These are phyloP conservation scores for Ciborinia camelliae DNA, from an alignment of 2,329 filamentous ascomycete genomes.

Conservation along the genomic window DNA sequence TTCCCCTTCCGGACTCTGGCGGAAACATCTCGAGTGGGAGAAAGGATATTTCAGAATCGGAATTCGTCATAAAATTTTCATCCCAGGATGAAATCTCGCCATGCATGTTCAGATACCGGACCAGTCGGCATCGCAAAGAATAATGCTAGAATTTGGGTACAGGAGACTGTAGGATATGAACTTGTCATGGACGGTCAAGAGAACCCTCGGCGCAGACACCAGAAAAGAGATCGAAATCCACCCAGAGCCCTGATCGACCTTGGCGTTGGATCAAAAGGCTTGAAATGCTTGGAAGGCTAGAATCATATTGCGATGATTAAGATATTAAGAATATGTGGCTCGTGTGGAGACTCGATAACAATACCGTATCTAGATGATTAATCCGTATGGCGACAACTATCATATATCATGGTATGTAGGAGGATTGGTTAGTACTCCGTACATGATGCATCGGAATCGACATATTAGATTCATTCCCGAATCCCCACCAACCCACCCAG, in stretches of 20 bases:
- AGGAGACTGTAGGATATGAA: not conserved
- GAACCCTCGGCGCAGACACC: constrained; percentile 2
- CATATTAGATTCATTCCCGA: not conserved
- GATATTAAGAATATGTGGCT: not conserved
- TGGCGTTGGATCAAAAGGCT: not conserved
- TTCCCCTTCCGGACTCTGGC: not conserved
- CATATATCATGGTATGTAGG: too few relatives aligned
- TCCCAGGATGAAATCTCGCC: not conserved
- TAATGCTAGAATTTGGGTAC: not conserved
- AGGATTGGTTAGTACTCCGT: too few relatives aligned
- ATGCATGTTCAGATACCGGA: not conserved
- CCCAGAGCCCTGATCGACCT: not conserved
- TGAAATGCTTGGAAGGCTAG: too few relatives aligned
- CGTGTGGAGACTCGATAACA: constrained; percentile 1
- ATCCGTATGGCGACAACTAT: too few relatives aligned
- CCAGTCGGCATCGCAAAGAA: not conserved
- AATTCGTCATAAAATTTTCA: too few relatives aligned
- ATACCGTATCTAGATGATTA: not conserved
- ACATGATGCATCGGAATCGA: too few relatives aligned
- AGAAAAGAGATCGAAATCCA: not conserved
- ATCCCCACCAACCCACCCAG: too few relatives aligned
- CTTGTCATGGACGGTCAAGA: not conserved
- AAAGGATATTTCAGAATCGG: too few relatives aligned
- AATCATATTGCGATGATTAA: not conserved
- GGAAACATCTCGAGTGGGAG: too few relatives aligned